A percentile compares a stretch with the other conserved stretches of the same genome.
phyloP scores from a whole-genome alignment of 352 stramenopile genomes.

The Phytophthora cactorum region DNA sequence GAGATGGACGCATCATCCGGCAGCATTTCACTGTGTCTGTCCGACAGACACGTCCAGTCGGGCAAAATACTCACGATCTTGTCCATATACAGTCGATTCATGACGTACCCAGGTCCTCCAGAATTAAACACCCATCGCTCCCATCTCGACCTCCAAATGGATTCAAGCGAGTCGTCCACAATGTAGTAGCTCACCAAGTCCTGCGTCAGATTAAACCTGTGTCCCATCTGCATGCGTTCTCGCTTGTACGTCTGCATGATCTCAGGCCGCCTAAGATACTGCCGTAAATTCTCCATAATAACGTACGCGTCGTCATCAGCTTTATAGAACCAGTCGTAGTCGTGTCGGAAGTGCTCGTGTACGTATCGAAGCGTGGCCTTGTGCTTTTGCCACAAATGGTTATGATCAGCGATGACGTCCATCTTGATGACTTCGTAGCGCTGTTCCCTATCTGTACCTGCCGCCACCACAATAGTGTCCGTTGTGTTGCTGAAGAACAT shows the following conservation, averaged over 20 bases:
- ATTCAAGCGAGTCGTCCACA: constrained; percentile 62
- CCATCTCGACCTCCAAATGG: constrained; percentile 61
- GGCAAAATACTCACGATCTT: constrained; percentile 65
- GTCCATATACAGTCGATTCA: constrained; percentile 82
- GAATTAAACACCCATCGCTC: constrained; percentile 86
- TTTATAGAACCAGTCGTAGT: constrained; percentile 90
- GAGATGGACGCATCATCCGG: constrained; percentile 82
- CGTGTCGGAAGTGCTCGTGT: constrained; percentile 72
- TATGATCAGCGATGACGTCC: constrained; percentile 75
- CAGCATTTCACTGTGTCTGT: constrained; percentile 72
- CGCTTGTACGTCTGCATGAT: constrained; percentile 57
- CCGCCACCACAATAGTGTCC: constrained; percentile 51
- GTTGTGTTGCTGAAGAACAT: constrained; percentile 86
- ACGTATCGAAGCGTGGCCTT: constrained; percentile 78
- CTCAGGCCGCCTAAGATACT: constrained; percentile 68
- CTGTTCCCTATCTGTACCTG: constrained; percentile 20
- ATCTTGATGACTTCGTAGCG: constrained; percentile 70
- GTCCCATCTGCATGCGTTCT: constrained; percentile 82
- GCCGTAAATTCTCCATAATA: constrained; percentile 77
- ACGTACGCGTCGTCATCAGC: constrained; percentile 85
- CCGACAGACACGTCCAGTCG: constrained; percentile 67
- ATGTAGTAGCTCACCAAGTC: constrained; percentile 82
- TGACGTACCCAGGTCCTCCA: constrained; percentile 73
- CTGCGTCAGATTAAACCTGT: constrained; percentile 80
- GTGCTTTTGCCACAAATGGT: constrained; percentile 88